Conservation (phyloP, 345 rosid species). For the Mallotus nudiflorus region DNA sequence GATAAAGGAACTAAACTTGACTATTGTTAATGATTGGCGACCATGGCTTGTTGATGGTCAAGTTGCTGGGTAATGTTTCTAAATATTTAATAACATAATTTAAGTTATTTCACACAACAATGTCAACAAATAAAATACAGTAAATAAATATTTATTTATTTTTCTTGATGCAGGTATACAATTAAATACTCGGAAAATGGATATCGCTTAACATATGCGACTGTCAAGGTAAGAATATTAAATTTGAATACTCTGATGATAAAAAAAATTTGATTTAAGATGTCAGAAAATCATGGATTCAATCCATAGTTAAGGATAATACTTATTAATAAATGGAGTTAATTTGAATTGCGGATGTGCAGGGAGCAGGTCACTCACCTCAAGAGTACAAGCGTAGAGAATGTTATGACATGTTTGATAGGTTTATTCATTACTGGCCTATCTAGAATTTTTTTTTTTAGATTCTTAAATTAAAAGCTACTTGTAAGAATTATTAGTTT, state of each 20-base stretch:
- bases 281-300: no score
- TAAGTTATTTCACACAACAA: no score
- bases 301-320: background rate
- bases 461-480: background rate
- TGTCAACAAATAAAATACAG: no score
- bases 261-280: no score
- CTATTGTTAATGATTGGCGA: slow-evolving; percentile 27
- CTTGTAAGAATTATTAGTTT: background rate
- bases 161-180: slow-evolving; percentile 8
- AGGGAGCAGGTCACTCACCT: slow-evolving; percentile 41
- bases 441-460: slow-evolving; percentile 1
- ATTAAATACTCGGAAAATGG: background rate
- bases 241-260: no score
- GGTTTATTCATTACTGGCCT: slow-evolving; percentile 26
- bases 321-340: background rate
- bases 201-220: slow-evolving; percentile 25
- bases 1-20: slow-evolving; percentile 31
- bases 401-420: slow-evolving; percentile 23
- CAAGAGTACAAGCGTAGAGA: slow-evolving; percentile 35
- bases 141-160: no score
- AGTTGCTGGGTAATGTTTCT: slow-evolving; percentile 33
- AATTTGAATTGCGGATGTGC: background rate
- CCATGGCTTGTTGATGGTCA: slow-evolving; percentile 50
- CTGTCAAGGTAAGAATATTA: slow-evolving; percentile 27
- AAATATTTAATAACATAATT: no score